Evolutionary conservation across 306 rosid genomes (phyloP), one percentile per base, ranked within the genome.

Genomic region (Cercis canadensis): DNA sequence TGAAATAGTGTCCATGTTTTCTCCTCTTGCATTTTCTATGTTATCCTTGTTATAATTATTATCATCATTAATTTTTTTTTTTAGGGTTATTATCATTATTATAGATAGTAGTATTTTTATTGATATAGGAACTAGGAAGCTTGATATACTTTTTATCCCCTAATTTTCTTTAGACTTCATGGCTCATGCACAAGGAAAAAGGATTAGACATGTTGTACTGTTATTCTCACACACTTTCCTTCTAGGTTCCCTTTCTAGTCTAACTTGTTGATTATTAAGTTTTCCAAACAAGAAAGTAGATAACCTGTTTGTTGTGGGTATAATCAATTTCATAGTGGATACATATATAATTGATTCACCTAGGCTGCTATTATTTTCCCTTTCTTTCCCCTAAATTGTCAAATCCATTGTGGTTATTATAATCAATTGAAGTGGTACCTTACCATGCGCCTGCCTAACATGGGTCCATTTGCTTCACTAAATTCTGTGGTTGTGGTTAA

Each of bases 401-500:
- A 62, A 67, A 44, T 56, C 79, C 44, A 83, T 83, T 78, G 75
- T 83, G 71, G 24, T 67, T 45, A 54, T n/a, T n/a, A n/a, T n/a
- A n/a, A n/a, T 64, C 34, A 51, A 24, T 24, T 44, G 29, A 59
- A 18, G 34, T 12, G 43, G 14, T 45, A 67, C 67, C 49, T 41
- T 43, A 55, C 69, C 75, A 70, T 80, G 85, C 78, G 24, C 29
- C 61, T 70, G 76, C 12, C 69, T 54, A 60, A 62, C 32, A 53
- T 34, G 55, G 63, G 13, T 12, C 57, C 76, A n/a, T 36, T 72
- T 79, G 79, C 81, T 62, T 81, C 86, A 37, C 37, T 45, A 24
- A 53, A 51, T 69, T 73, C 11, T 47, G 81, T 75, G 81, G 83
- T 68, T 45, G 75, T 74, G 71, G 80, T 73, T 73, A 78, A 70